These are phyloP conservation scores for Funneliformis mosseae DNA, from an alignment of 192 early-diverging fungal genomes.

Conservation along the genomic window DNA sequence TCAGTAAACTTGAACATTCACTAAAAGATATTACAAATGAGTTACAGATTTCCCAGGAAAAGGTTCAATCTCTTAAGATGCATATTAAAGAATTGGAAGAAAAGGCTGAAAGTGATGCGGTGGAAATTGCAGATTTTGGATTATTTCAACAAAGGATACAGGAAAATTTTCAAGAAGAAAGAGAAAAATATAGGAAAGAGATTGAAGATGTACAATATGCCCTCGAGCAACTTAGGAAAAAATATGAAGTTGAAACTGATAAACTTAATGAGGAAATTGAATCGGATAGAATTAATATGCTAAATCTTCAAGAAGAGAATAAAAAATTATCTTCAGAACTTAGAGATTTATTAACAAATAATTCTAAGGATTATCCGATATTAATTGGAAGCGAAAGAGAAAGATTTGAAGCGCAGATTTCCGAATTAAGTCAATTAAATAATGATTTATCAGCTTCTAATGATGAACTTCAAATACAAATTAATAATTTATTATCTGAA, in stretches of 20 bases:
- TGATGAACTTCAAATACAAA: slow-evolving; percentile 66
- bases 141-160: slow-evolving; percentile 74
- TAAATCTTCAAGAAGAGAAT: slow-evolving; percentile 73
- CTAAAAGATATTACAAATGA: slow-evolving; percentile 66
- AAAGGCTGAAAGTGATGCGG: slow-evolving; percentile 73
- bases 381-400: slow-evolving; percentile 79
- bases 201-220: slow-evolving; percentile 73
- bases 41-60: slow-evolving; percentile 66
- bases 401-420: slow-evolving; percentile 68
- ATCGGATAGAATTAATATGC: slow-evolving; percentile 61
- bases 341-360: slow-evolving; percentile 57
- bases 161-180: slow-evolving; percentile 69
- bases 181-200: slow-evolving; percentile 74
- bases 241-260: slow-evolving; percentile 86
- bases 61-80: slow-evolving; percentile 63
- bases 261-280: slow-evolving; percentile 81
- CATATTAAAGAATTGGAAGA: slow-evolving; percentile 74
- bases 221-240: slow-evolving; percentile 74
- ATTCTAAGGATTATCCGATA: not conserved
- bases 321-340: slow-evolving; percentile 67
- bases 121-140: slow-evolving; percentile 69
- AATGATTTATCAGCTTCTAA: slow-evolving; percentile 60
- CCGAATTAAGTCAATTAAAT: slow-evolving; percentile 69
- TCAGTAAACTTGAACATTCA: slow-evolving; percentile 69
- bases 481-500: slow-evolving; percentile 52